Evolutionary conservation across 2,329 filamentous ascomycete species (phyloP), one percentile per base, ranked within the genome.

Genomic region (Aspergillus sp.): DNA sequence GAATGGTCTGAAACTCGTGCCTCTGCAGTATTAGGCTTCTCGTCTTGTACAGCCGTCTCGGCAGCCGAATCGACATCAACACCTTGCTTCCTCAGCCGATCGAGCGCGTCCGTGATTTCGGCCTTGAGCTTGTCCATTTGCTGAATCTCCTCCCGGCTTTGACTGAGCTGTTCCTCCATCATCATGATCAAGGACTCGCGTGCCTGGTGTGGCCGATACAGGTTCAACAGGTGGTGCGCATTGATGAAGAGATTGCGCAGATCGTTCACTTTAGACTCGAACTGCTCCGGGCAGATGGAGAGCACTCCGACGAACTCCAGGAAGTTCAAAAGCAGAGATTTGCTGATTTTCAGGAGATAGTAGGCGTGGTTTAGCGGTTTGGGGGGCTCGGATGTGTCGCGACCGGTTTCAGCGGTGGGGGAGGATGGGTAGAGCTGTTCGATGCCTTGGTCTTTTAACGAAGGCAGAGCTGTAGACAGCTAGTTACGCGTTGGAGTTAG

Each of bases 141-240:
- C 59, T 86, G 84, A 48, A 91, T 90, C 72, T 96, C 91, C 50
- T 81, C 82, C 59, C 81, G 83, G 50, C 86, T 87, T 60, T 78
- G 80, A 60, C 89, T 85, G 26, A 96, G 74, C 64, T 93, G 88
- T 60, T 88, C 86, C 72, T 96, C 89, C 88, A 96, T 91, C 77
- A 93, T 82, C 60, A 87, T 74, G 30, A 96, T 95, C 52, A 95
- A 77, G 24, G 87, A 91, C 75, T 96, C 92, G 42, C 93, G 78
- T 20, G 92, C 91, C 74, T 97, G 93, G 68, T 96, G 92, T 9
- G 92, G 92, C 30, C 93, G 82, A 73, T 96, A 97, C 70, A 95
- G 87, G 70, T 99, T 99, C 59, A 97, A 84, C 49, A 96, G 81
- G 65, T 95, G 90, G 72, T 96, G 91, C 65, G 95, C 88, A 70